Percentiles rank a stretch among this genome's conserved stretches.
Evolutionary conservation across 2,329 filamentous ascomycete genomes (phyloP).

Genomic region (Epichloe sylvatica): DNA sequence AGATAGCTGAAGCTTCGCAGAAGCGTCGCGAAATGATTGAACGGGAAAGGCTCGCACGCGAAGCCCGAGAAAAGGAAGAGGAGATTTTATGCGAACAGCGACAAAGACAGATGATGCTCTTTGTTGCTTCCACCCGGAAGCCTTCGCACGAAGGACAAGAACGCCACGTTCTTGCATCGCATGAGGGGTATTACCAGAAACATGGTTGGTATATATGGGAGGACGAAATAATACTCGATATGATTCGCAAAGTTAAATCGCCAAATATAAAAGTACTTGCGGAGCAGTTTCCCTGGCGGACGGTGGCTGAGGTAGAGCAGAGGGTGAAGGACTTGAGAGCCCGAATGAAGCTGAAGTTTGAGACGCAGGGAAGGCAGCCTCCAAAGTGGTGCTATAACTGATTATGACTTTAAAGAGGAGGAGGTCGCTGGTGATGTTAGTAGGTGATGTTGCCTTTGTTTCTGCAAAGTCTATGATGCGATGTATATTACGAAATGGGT

Average conservation of each 20-base stretch:
- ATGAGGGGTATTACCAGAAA: constrained; percentile 10
- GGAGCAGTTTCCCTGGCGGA: constrained; percentile 9
- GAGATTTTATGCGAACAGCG: background rate
- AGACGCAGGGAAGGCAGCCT: constrained; percentile 7
- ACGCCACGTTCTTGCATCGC: background rate
- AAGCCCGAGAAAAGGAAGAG: constrained; percentile 3
- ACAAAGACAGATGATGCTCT: constrained; percentile 8
- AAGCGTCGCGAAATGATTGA: background rate
- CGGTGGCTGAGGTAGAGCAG: constrained; percentile 8
- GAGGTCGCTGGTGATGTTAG: background rate
- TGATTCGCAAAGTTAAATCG: constrained; percentile 10
- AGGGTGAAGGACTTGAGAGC: constrained; percentile 11
- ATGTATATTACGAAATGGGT: background rate
- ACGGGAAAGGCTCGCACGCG: background rate
- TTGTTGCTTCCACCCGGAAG: constrained; percentile 7
- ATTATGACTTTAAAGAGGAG: background rate
- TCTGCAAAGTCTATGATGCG: background rate
- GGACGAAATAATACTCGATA: constrained; percentile 13
- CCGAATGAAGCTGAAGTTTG: constrained; percentile 11
- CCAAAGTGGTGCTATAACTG: constrained; percentile 14
- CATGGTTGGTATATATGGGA: constrained; percentile 15
- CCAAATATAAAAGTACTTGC: constrained; percentile 7
- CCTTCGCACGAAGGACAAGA: constrained; percentile 3
- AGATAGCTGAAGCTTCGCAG: background rate
- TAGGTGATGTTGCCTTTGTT: background rate